Base-by-base conservation (phyloP, 495 filamentous ascomycete genomes). In the Gamarada debralockiae region DNA sequence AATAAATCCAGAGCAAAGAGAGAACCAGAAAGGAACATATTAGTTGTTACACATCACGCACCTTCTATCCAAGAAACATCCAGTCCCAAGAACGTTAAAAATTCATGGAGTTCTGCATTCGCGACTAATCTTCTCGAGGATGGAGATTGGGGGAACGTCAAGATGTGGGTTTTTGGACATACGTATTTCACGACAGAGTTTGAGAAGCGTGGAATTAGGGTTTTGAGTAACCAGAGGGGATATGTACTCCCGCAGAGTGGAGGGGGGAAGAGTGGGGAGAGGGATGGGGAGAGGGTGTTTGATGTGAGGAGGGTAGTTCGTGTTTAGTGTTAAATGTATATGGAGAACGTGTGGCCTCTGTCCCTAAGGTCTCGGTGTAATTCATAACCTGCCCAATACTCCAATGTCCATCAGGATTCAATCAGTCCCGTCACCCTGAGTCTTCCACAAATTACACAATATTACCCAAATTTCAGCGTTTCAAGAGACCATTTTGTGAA, bases 31-130 rank as follows among this genome's bases (percentile, higher is more conserved):
- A 50, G 57, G 24, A 61, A 58, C 39, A 61, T 80, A n/a, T 39
- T 83, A 2, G 67, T 82, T 1, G 69, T 76, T 14, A 81, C 78
- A 2, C 80, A 82, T 41, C 76, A 83, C 59, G 76, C 76, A 1
- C 79, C 79, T 14, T 71, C 60, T 21, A 55, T 73, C 0, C 33
- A 67, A 34, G 63, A 61, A 2, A 76, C 73, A 0, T 71, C 73
- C 3, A 63, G 65, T 5, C 75, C 76, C 2, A 62, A 70, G 48
- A 60, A 81, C 36, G 59, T 60, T 5, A 46, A 67, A 3, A 78
- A 67, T 41, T 65, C 68, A 12, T 69, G 72, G 69, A 65, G 44
- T 2, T 64, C 61, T 20, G 76, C 76, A 3, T 82, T 82, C 67
- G 73, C 61, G 8, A 80, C 76, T 1, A 75, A 83, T 61, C 15